These are phyloP conservation scores for Pythium guiyangense DNA, from an alignment of 352 stramenopile genomes.

Conservation along the genomic window DNA sequence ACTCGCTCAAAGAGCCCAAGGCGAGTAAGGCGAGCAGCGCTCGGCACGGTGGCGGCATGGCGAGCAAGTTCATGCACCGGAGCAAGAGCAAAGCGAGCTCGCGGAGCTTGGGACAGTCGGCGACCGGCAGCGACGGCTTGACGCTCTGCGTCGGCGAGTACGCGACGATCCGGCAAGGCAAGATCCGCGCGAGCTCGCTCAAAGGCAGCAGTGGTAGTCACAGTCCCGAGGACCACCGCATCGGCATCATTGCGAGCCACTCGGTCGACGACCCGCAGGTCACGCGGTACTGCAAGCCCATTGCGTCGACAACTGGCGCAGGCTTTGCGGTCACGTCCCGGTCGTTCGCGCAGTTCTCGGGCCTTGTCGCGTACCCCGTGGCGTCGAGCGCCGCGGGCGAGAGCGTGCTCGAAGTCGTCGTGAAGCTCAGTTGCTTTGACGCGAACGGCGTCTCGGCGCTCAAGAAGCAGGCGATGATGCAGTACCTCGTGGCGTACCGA, in stretches of 20 bases:
- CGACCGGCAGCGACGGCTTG: slow-evolving; percentile 14
- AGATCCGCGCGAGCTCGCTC: slow-evolving; percentile 16
- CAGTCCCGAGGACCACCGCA: slow-evolving; percentile 29
- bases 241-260: slow-evolving; percentile 65
- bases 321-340: slow-evolving; percentile 31
- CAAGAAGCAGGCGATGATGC: slow-evolving; percentile 45
- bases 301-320: slow-evolving; percentile 22
- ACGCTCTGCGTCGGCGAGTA: slow-evolving; percentile 63
- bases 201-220: slow-evolving; percentile 1
- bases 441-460: slow-evolving; percentile 28
- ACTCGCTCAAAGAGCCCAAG: slow-evolving; percentile 29
- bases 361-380: slow-evolving; percentile 57
- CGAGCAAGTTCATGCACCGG: slow-evolving; percentile 34
- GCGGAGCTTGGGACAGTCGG: slow-evolving; percentile 11
- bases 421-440: slow-evolving; percentile 67
- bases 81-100: slow-evolving; percentile 24
- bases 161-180: slow-evolving; percentile 44
- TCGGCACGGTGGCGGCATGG: slow-evolving; percentile 18
- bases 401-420: slow-evolving; percentile 49
- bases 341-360: slow-evolving; percentile 58
- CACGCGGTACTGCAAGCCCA: slow-evolving; percentile 53
- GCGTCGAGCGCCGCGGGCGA: slow-evolving; percentile 27
- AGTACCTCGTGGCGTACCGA: slow-evolving; percentile 41
- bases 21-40: slow-evolving; percentile 13
- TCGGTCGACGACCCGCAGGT: slow-evolving; percentile 64